Evolutionary conservation across 2,329 filamentous ascomycete genomes (phyloP).

Genomic region (Fusarium cicatricum): DNA sequence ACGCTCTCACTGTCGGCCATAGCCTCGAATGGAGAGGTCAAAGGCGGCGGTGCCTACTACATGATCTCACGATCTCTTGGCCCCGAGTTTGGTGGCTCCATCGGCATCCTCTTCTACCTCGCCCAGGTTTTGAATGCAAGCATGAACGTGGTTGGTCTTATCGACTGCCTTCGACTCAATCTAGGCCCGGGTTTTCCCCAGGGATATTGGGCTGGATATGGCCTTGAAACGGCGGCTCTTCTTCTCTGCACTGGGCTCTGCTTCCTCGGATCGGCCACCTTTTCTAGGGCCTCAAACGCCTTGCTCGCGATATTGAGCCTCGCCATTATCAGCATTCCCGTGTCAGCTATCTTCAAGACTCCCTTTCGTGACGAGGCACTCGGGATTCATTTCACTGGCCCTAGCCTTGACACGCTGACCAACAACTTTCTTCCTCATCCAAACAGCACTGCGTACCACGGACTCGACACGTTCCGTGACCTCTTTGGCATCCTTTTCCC

Average conservation of each 20-base stretch:
- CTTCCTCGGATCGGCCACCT: slow-evolving; percentile 80
- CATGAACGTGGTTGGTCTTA: slow-evolving; percentile 85
- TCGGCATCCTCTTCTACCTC: slow-evolving; percentile 89
- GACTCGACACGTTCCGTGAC: slow-evolving; percentile 76
- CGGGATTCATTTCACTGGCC: slow-evolving; percentile 79
- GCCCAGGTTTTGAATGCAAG: slow-evolving; percentile 88
- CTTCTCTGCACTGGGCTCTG: slow-evolving; percentile 77
- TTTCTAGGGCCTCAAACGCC: slow-evolving; percentile 81
- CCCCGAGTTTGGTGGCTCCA: slow-evolving; percentile 88
- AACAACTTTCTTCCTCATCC: slow-evolving; percentile 79
- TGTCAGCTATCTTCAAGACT: slow-evolving; percentile 73
- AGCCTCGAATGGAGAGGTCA: slow-evolving; percentile 88
- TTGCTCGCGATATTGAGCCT: slow-evolving; percentile 75
- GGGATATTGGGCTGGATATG: slow-evolving; percentile 79
- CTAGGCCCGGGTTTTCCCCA: slow-evolving; percentile 73
- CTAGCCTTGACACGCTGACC: slow-evolving; percentile 73
- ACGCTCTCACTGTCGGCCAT: slow-evolving; percentile 88
- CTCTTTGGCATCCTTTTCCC: slow-evolving; percentile 89
- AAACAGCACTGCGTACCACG: slow-evolving; percentile 67
- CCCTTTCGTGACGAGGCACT: slow-evolving; percentile 72
- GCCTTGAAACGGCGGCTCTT: slow-evolving; percentile 76
- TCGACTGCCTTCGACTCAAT: slow-evolving; percentile 83
- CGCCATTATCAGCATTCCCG: slow-evolving; percentile 81
- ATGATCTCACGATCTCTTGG: slow-evolving; percentile 86
- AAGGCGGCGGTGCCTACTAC: slow-evolving; percentile 88